These are phyloP conservation scores for Aspergillus viridinutans DNA, from an alignment of 2,329 filamentous ascomycete species.

Conservation along the genomic window DNA sequence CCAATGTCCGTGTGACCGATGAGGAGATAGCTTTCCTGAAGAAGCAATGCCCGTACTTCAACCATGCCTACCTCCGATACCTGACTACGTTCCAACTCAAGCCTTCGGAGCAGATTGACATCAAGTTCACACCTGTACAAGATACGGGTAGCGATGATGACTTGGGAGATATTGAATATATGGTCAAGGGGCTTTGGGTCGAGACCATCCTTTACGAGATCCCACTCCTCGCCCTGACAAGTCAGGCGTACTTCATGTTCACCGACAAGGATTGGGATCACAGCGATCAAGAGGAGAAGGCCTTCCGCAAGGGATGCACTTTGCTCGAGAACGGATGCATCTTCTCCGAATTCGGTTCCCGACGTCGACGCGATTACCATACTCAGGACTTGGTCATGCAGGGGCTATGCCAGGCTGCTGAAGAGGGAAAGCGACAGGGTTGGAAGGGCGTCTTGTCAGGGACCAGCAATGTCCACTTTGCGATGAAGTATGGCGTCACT, in stretches of 20 bases:
- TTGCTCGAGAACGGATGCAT: conserved; percentile 79
- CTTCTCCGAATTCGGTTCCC: conserved; percentile 90
- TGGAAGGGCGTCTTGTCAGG: conserved; percentile 72
- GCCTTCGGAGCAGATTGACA: conserved; percentile 72
- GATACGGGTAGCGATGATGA: conserved; percentile 62
- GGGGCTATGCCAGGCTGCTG: conserved; percentile 74
- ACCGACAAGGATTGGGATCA: conserved; percentile 92
- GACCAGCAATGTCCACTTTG: conserved; percentile 95
- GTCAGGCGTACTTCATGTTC: conserved; percentile 96
- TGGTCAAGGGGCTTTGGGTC: conserved; percentile 78
- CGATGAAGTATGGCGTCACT: conserved; percentile 81
- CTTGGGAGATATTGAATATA: conserved; percentile 70
- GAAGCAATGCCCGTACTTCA: conserved; percentile 75
- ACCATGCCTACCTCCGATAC: conserved; percentile 71
- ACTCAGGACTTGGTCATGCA: conserved; percentile 89
- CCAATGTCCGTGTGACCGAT: conserved; percentile 69
- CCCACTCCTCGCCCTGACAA: conserved; percentile 83
- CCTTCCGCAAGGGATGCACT: conserved; percentile 72
- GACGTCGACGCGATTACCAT: conserved; percentile 85
- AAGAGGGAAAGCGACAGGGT: conserved; percentile 62
- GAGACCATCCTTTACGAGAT: conserved; percentile 99
- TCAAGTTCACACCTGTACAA: conserved; percentile 56
- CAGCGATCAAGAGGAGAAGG: conserved; percentile 77
- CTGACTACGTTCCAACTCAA: conserved; percentile 76
- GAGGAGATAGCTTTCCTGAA: conserved; percentile 79